Evolutionary conservation across 257 asterid genomes (phyloP), one percentile per base, ranked within the genome.

Genomic region (Lantana camara): DNA sequence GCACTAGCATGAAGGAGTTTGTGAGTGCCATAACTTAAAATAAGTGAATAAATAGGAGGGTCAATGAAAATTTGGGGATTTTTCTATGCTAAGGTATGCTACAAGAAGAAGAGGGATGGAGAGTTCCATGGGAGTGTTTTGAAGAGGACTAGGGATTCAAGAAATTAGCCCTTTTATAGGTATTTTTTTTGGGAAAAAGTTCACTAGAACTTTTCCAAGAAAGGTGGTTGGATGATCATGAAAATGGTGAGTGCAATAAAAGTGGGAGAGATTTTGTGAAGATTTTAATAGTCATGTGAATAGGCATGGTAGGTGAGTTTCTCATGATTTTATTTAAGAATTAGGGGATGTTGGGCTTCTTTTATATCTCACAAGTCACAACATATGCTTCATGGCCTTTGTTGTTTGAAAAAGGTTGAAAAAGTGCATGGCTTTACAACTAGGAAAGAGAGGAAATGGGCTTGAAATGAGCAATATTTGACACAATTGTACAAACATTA

Each of bases 181-280:
- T 23, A 21, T 48, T 34, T 24, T 45, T 46, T 54, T 61, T 68
- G 64, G 47, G 73, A 27, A 40, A 5, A 73, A 65, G 72, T 27
- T 56, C 1, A 14, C 12, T 34, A 29, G 35, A 29, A 50, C 30
- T 55, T 55, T 70, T 67, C 29, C 30, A 15, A 37, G 34, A 51
- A 12, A 60, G 75, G 72, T 74, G 34, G 80, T 67, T 69, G 32
- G 66, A 63, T 41, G 59, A 67, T 74, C 91, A 69, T 67, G 95
- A 78, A 78, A 53, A 42, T 37, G 69, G 74, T 88, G 91, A 83
- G 19, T 68, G 82, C 79, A 82, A 68, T 53, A 37, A 63, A 68
- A 50, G 79, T 54, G 58, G 61, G 14, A 5, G 58, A 61, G 45
- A 32, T 52, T 60, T 64, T 58, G 21, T 67, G 57, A 59, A 57